Evolutionary conservation across 2,329 filamentous ascomycete genomes (phyloP).

Genomic region (Macrophomina pseudophaseolina): DNA sequence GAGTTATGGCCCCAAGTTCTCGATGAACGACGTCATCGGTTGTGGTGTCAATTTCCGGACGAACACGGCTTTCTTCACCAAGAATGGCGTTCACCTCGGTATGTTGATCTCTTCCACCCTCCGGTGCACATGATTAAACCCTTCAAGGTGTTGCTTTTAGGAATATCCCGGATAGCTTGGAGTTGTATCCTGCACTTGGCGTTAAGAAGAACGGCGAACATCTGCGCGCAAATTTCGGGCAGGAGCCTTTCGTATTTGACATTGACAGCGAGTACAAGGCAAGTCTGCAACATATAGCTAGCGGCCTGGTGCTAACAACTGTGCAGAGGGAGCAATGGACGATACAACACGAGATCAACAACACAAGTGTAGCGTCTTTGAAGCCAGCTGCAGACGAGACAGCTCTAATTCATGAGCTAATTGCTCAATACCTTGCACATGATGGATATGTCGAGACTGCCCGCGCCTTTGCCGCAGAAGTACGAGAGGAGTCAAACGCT

Average conservation of each 20-base stretch:
- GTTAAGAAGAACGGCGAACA: conserved; percentile 68
- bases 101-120: conserved; percentile 23
- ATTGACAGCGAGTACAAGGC: conserved; percentile 86
- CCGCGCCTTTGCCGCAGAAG: conserved; percentile 82
- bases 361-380: conserved; percentile 62
- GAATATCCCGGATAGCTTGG: conserved; percentile 60
- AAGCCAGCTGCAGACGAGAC: conserved; percentile 72
- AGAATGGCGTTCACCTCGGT: conserved; percentile 66
- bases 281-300: conserved; percentile 56
- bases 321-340: conserved; percentile 64
- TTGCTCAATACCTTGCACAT: conserved; percentile 88
- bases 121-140: conserved; percentile 18
- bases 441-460: conserved; percentile 96
- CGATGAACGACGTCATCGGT: conserved; percentile 64
- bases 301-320: conserved; percentile 21
- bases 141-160: conserved; percentile 71
- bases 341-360: conserved; percentile 67
- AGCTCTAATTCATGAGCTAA: conserved; percentile 78
- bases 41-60: conserved; percentile 70
- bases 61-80: conserved; percentile 67
- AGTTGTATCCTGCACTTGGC: conserved; percentile 71
- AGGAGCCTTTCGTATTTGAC: conserved; percentile 82
- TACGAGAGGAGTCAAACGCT: conserved; percentile 73
- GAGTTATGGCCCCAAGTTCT: conserved; percentile 65
- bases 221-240: conserved; percentile 66